Conservation (phyloP, 2,329 filamentous ascomycete genomes). For the Trichoderma cornu-damae region DNA sequence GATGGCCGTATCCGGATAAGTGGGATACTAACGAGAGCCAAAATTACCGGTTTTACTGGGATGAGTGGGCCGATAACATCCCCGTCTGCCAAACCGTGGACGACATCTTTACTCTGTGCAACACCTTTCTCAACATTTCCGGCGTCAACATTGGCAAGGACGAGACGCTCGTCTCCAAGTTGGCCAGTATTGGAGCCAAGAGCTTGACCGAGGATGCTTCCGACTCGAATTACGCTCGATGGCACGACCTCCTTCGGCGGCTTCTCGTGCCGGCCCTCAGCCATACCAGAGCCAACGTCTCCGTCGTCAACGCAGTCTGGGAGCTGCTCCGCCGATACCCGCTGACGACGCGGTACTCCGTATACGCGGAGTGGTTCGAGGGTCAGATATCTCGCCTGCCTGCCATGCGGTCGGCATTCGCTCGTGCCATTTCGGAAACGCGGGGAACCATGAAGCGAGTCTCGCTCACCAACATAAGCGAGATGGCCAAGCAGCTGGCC, state of each 20-base stretch:
- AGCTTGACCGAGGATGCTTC: constrained; percentile 68
- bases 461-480: constrained; percentile 76
- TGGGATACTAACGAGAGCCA: constrained; percentile 68
- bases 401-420: constrained; percentile 73
- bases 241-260: constrained; percentile 78
- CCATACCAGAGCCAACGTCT: constrained; percentile 77
- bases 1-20: constrained; percentile 81
- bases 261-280: constrained; percentile 85
- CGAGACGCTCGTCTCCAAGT: constrained; percentile 67
- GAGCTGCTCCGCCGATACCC: constrained; percentile 75
- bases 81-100: constrained; percentile 87
- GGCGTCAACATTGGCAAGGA: constrained; percentile 89
- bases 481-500: constrained; percentile 81
- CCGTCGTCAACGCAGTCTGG: constrained; percentile 81
- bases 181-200: constrained; percentile 77
- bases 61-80: constrained; percentile 92
- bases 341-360: constrained; percentile 69
- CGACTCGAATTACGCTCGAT: constrained; percentile 64
- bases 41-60: constrained; percentile 94
- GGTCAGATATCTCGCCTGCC: constrained; percentile 71
- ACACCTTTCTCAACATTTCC: constrained; percentile 76
- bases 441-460: constrained; percentile 83
- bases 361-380: constrained; percentile 91
- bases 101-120: constrained; percentile 82
- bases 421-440: constrained; percentile 70